phyloP scores from a whole-genome alignment of 176 grass and related monocot genomes.

The Elaeis guineensis region DNA sequence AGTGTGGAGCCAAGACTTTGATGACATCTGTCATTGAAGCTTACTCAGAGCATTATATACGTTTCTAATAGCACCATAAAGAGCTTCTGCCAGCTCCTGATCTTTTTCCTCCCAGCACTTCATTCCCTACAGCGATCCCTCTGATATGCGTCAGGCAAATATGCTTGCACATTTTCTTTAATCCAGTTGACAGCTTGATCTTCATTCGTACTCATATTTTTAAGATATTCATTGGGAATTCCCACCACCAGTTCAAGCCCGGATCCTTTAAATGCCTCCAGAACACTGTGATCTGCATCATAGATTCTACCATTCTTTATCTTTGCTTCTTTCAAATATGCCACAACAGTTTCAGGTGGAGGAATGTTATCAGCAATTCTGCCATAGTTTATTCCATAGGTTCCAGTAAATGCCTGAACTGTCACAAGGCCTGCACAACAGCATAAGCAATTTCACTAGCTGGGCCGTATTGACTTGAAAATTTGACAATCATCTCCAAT shows the following conservation, averaged over 20 bases:
- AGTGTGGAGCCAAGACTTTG: slow-evolving; percentile 59
- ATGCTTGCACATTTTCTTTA: background rate
- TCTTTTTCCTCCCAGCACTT: background rate
- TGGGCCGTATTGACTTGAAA: no score
- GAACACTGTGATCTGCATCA: slow-evolving; percentile 4
- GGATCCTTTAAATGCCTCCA: background rate
- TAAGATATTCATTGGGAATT: background rate
- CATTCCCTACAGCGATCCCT: slow-evolving; percentile 1
- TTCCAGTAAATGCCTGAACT: no score
- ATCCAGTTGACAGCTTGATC: background rate
- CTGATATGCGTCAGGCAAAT: slow-evolving; percentile 2
- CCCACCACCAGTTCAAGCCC: background rate
- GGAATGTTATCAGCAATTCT: slow-evolving; percentile 1
- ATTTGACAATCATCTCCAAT: no score
- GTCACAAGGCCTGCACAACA: no score
- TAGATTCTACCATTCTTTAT: slow-evolving; percentile 3
- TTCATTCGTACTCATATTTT: background rate
- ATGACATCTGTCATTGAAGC: slow-evolving; percentile 28
- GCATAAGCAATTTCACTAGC: no score
- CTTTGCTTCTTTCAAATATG: background rate
- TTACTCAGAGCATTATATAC: slow-evolving; percentile 43
- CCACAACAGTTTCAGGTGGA: background rate
- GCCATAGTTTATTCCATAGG: slow-evolving; percentile 8
- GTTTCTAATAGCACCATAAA: slow-evolving; percentile 67
- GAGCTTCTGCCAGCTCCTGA: slow-evolving; percentile 15